Conservation (phyloP, 805 yeast species). For the Cephaloascus albidus region DNA sequence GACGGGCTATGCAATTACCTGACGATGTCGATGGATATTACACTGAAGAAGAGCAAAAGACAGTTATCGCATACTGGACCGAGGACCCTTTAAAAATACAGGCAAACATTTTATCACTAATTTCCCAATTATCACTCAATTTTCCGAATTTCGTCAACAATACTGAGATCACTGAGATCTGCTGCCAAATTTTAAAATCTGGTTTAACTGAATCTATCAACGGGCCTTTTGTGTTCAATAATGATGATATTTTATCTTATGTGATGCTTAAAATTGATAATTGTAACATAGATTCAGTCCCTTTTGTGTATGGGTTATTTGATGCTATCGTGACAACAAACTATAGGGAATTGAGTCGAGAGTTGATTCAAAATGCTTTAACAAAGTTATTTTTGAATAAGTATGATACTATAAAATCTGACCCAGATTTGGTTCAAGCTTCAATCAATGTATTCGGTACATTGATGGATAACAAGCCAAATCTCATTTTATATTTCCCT, state of each 20-base stretch:
- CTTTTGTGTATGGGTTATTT: conserved; percentile 19
- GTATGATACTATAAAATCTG: conserved; percentile 13
- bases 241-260: conserved; percentile 4
- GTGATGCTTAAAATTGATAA: conserved; percentile 12
- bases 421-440: conserved; percentile 24
- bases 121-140: conserved; percentile 32
- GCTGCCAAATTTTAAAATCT: conserved; percentile 50
- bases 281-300: conserved; percentile 16
- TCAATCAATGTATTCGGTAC: conserved; percentile 23
- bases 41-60: conserved; percentile 20
- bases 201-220: conserved; percentile 56
- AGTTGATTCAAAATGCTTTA: conserved; percentile 11
- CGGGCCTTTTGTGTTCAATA: conserved; percentile 57
- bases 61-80: conserved; percentile 30
- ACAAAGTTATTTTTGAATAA: conserved; percentile 12
- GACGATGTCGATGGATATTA: conserved; percentile 38
- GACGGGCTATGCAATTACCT: conserved; percentile 57
- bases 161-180: conserved; percentile 47
- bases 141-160: conserved; percentile 27
- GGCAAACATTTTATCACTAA: conserved; percentile 24
- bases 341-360: conserved; percentile 8
- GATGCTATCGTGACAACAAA: conserved; percentile 23
- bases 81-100: conserved; percentile 39
- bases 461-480: conserved; percentile 23
- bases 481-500: conserved; percentile 13